Evolutionary conservation across 1,284 basidiomycete genomes (phyloP), one percentile per base, ranked within the genome.

Genomic region (Ceratobasidium sp.): DNA sequence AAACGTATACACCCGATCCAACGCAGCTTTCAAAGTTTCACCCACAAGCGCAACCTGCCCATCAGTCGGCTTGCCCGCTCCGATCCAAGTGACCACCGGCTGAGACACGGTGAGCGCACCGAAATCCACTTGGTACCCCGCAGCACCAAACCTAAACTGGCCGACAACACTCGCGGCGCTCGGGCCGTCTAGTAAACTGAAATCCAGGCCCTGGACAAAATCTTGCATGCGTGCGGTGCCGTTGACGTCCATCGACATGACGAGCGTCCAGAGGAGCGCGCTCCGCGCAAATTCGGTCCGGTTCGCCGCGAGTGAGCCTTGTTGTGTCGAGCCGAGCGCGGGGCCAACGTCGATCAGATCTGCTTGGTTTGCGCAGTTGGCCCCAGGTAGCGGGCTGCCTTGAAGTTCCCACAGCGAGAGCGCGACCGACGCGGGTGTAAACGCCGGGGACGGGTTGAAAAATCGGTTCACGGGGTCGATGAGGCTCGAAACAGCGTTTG

Each of bases 1-100:
- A 81, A 83, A 87, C 37, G 84, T 84, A 78, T 89, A 89, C 84
- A 90, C 87, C 59, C 86, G 83, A 78, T 90, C 86, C 74, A 90
- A 78, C 6, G 84, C 82, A 37, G 79, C 76, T 31, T 78, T 79
- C n/a, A 85, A 83, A 16, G 76, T 81, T 22, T 78, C 77, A 49
- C 83, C 82, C n/a, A 89, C 82, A 76, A 83, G 79, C 0, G 82
- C 79, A 48, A 86, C 81, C 79, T 90, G 88, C 8, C 80, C 83
- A 53, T 79, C 80, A 5, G 81, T 81, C 0, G 88, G 87, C 53
- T 86, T 83, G 0, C 86, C 87, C 66, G 85, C 80, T n/a, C 76
- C 77, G 6, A 80, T 76, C 79, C 89, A 91, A 0, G 84, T 84
- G 2, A 84, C 81, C 22, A 80, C 76, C 14, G 84, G 85, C 48